Conservation (phyloP, 108 stramenopile species). For the Nitzschia sp. region DNA sequence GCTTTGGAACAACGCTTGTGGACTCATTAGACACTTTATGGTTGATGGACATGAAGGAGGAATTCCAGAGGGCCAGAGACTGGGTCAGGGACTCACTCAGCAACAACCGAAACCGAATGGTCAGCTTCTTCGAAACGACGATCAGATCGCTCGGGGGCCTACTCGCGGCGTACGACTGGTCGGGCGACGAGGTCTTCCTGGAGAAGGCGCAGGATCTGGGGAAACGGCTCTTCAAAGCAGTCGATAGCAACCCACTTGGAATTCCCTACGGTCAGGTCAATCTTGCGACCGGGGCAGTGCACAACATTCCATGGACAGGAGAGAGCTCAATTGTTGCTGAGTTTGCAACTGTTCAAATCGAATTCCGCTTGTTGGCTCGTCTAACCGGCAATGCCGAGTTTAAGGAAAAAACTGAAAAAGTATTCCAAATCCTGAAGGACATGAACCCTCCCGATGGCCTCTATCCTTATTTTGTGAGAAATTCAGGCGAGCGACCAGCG, state of each 20-base stretch:
- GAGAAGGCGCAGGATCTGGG: constrained; percentile 83
- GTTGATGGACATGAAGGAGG: constrained; percentile 94
- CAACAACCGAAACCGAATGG: constrained; percentile 49
- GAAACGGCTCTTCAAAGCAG: constrained; percentile 57
- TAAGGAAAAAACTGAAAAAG: constrained; percentile 67
- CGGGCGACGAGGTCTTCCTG: constrained; percentile 66
- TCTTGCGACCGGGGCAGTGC: constrained; percentile 34
- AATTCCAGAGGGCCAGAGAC: constrained; percentile 85
- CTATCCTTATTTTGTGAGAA: constrained; percentile 41
- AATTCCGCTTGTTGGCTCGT: constrained; percentile 85
- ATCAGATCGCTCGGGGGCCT: constrained; percentile 96
- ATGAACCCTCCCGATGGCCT: constrained; percentile 60
- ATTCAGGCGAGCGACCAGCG: constrained; percentile 33
- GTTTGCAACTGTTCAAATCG: constrained; percentile 89
- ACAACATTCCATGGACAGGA: constrained; percentile 60
- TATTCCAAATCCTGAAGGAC: constrained; percentile 66
- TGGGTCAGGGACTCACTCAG: constrained; percentile 82
- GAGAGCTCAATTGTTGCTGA: constrained; percentile 66
- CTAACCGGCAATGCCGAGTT: constrained; percentile 66
- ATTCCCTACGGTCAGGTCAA: constrained; percentile 67
- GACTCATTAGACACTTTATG: constrained; percentile 97
- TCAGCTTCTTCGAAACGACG: constrained; percentile 97
- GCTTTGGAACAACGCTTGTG: constrained; percentile 91
- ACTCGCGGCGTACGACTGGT: constrained; percentile 89
- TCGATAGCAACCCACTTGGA: constrained; percentile 61